phyloP scores from a whole-genome alignment of 768 basidiomycete genomes.

The Termitomyces sp. region DNA sequence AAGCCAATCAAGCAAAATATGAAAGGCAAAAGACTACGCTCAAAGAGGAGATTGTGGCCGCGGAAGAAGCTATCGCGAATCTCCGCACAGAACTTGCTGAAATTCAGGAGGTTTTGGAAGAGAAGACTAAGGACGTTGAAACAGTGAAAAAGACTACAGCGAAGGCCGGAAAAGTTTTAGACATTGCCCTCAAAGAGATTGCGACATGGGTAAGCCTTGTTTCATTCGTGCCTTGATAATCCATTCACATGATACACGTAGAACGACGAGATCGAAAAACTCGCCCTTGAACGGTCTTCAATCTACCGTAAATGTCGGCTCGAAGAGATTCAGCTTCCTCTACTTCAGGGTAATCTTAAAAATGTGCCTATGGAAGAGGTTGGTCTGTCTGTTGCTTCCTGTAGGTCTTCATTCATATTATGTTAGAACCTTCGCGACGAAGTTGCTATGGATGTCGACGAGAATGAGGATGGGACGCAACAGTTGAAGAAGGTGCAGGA shows the following conservation, averaged over 20 bases:
- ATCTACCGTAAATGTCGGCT: constrained; percentile 90
- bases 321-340: constrained; percentile 84
- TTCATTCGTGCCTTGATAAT: neutral
- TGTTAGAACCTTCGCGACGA: constrained; percentile 76
- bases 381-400: constrained; percentile 8
- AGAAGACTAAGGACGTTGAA: constrained; percentile 70
- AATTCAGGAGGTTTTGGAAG: constrained; percentile 63
- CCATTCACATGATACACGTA: constrained; percentile 10
- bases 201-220: constrained; percentile 53
- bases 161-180: constrained; percentile 72
- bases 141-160: constrained; percentile 65
- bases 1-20: constrained; percentile 45
- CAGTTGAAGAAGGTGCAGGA: constrained; percentile 66
- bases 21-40: constrained; percentile 50
- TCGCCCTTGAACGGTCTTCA: constrained; percentile 77
- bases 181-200: constrained; percentile 90
- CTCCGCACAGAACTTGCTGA: constrained; percentile 59
- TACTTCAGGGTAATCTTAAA: constrained; percentile 69
- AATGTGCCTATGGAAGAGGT: constrained; percentile 97
- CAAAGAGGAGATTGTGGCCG: constrained; percentile 53
- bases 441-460: constrained; percentile 90
- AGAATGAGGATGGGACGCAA: constrained; percentile 80
- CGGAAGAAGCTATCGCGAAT: constrained; percentile 48
- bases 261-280: constrained; percentile 84
- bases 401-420: constrained; percentile 2